Conservation (phyloP, 768 basidiomycete species). For the Leccinum pellstonianum region DNA sequence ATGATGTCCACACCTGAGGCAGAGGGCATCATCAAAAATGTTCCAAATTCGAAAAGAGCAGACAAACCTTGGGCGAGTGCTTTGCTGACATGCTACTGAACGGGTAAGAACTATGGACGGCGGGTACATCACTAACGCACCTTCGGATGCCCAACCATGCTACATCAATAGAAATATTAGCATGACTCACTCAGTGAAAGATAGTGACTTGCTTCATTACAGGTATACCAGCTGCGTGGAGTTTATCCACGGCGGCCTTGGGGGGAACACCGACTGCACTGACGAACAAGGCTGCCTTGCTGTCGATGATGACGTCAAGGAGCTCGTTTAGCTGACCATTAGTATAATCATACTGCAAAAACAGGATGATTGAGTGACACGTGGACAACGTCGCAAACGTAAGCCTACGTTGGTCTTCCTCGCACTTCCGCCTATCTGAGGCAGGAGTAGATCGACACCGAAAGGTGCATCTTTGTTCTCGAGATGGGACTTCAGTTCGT, state of each 20-base stretch:
- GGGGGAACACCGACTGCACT: slow-evolving; percentile 86
- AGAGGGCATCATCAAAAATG: not conserved
- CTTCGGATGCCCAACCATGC: slow-evolving; percentile 87
- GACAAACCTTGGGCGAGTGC: slow-evolving; percentile 65
- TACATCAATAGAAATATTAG: slow-evolving; percentile 26
- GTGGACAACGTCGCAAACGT: not conserved
- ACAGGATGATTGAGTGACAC: not conserved
- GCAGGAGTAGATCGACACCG: slow-evolving; percentile 81
- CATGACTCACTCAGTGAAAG: not conserved
- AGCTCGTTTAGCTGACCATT: slow-evolving; percentile 74
- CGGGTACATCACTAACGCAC: slow-evolving; percentile 31
- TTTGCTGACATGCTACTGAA: slow-evolving; percentile 62
- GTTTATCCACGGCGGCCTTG: slow-evolving; percentile 74
- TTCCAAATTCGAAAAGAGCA: not conserved
- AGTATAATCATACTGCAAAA: slow-evolving; percentile 65
- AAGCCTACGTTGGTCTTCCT: slow-evolving; percentile 71
- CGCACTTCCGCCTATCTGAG: slow-evolving; percentile 78
- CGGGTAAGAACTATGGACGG: not conserved
- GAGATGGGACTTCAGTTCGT: slow-evolving; percentile 71
- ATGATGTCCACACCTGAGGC: slow-evolving; percentile 80
- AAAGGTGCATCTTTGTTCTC: slow-evolving; percentile 76
- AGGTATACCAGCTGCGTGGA: slow-evolving; percentile 74
- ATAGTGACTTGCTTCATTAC: slow-evolving; percentile 74
- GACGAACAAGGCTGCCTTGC: slow-evolving; percentile 75
- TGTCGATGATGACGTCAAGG: slow-evolving; percentile 74